Evolutionary conservation across 2,329 filamentous ascomycete species (phyloP).

Genomic region (Laburnicola sp.): DNA sequence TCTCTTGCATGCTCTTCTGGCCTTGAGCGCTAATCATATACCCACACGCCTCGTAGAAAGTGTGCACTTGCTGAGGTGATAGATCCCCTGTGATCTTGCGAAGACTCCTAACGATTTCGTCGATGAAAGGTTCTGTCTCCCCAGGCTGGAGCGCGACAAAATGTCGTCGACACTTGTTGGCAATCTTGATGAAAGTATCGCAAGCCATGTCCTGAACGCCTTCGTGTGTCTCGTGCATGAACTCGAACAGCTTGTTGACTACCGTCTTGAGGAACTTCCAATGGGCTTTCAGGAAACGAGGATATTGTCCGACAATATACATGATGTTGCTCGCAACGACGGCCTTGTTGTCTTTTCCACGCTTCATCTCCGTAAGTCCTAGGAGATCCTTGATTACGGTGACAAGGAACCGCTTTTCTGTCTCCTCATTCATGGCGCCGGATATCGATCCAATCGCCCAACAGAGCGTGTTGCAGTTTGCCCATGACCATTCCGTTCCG

Average conservation of each 20-base stretch:
- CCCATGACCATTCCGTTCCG: slow-evolving; percentile 96
- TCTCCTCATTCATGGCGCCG: slow-evolving; percentile 98
- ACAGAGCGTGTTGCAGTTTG: slow-evolving; percentile 98
- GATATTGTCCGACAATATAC: slow-evolving; percentile 99
- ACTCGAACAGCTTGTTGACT: slow-evolving; percentile 99
- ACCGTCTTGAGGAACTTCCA: slow-evolving; percentile 99
- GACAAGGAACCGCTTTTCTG: slow-evolving; percentile 96
- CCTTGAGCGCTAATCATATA: slow-evolving; percentile 99
- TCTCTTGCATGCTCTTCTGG: slow-evolving; percentile 90
- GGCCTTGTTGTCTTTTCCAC: slow-evolving; percentile 98
- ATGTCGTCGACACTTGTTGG: slow-evolving; percentile 94
- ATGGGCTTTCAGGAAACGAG: slow-evolving; percentile 95
- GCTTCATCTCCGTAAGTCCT: slow-evolving; percentile 97
- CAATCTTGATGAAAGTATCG: slow-evolving; percentile 99
- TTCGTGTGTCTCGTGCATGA: slow-evolving; percentile 99
- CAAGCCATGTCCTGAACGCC: slow-evolving; percentile 99
- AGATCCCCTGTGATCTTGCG: slow-evolving; percentile 94
- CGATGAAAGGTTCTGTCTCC: slow-evolving; percentile 94
- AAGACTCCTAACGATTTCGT: slow-evolving; percentile 96
- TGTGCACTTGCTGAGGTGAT: slow-evolving; percentile 95
- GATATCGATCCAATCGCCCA: slow-evolving; percentile 99
- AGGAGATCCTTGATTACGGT: slow-evolving; percentile 98
- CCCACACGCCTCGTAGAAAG: slow-evolving; percentile 97
- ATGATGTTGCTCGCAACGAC: slow-evolving; percentile 99
- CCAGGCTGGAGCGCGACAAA: slow-evolving; percentile 95